Conservation (phyloP, 768 basidiomycete species). For the Scleroderma citrinum region DNA sequence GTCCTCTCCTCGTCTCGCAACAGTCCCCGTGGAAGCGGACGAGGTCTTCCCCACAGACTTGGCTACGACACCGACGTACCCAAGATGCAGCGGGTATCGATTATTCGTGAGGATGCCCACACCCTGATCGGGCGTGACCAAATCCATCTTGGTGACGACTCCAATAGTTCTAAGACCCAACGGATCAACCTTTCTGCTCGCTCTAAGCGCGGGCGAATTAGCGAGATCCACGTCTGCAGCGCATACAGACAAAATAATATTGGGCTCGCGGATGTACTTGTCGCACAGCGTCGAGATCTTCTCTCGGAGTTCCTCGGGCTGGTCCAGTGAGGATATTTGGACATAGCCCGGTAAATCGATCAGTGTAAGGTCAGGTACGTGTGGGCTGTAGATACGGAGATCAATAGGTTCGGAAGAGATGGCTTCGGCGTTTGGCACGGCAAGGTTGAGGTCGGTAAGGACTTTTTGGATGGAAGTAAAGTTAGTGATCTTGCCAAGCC, state of each 20-base stretch:
- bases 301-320: constrained; percentile 90
- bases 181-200: constrained; percentile 91
- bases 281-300: constrained; percentile 89
- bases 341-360: constrained; percentile 98
- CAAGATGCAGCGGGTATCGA: constrained; percentile 93
- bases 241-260: constrained; percentile 97
- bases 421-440: constrained; percentile 83
- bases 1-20: constrained; percentile 52
- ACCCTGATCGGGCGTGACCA: constrained; percentile 83
- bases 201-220: constrained; percentile 92
- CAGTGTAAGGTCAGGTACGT: constrained; percentile 94
- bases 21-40: constrained; percentile 43
- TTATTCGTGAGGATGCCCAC: constrained; percentile 79
- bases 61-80: constrained; percentile 94
- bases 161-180: constrained; percentile 94
- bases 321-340: constrained; percentile 91
- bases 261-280: constrained; percentile 98
- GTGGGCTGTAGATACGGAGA: constrained; percentile 91
- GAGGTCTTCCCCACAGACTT: constrained; percentile 62
- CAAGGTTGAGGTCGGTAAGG: constrained; percentile 90
- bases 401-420: constrained; percentile 96
- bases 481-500: constrained; percentile 83
- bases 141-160: constrained; percentile 98
- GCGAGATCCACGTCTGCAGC: constrained; percentile 98
- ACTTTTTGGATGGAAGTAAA: constrained; percentile 91